Percentiles rank a stretch among this genome's conserved stretches.
Conservation (phyloP, 495 filamentous ascomycete species). For the Trichoderma orchidacearum region DNA sequence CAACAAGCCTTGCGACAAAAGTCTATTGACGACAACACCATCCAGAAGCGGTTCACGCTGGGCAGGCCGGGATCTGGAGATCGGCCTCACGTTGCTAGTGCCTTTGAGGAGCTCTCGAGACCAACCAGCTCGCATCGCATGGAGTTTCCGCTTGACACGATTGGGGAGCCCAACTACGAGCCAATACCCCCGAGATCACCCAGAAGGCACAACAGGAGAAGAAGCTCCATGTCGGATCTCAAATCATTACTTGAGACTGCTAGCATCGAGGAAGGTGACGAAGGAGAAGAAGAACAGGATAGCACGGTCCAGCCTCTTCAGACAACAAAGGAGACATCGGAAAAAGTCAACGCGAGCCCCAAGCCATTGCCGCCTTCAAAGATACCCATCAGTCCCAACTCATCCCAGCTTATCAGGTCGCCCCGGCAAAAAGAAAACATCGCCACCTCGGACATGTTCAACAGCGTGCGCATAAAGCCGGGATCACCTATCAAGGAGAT, state of each 20-base stretch:
- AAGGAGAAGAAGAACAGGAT: neutral
- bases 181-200: slow-evolving; percentile 23
- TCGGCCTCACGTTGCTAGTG: slow-evolving; percentile 44
- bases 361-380: slow-evolving; percentile 24
- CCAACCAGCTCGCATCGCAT: slow-evolving; percentile 17
- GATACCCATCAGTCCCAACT: slow-evolving; percentile 26
- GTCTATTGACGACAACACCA: slow-evolving; percentile 39
- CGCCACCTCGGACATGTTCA: slow-evolving; percentile 2
- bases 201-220: slow-evolving; percentile 54
- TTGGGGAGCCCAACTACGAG: slow-evolving; percentile 34
- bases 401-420: slow-evolving; percentile 15
- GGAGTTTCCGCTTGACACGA: slow-evolving; percentile 23
- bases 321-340: slow-evolving; percentile 42
- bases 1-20: slow-evolving; percentile 43
- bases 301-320: slow-evolving; percentile 22
- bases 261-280: slow-evolving; percentile 23
- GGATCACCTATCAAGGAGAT: slow-evolving; percentile 11
- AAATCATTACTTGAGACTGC: slow-evolving; percentile 42
- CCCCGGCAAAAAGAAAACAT: slow-evolving; percentile 30
- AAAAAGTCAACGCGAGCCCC: slow-evolving; percentile 38
- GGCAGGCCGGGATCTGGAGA: slow-evolving; percentile 57
- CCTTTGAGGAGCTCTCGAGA: slow-evolving; percentile 37
- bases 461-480: neutral
- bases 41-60: slow-evolving; percentile 22
- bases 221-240: slow-evolving; percentile 85